These are phyloP conservation scores for Starmerella apis DNA, from an alignment of 805 yeast species.

Conservation along the genomic window DNA sequence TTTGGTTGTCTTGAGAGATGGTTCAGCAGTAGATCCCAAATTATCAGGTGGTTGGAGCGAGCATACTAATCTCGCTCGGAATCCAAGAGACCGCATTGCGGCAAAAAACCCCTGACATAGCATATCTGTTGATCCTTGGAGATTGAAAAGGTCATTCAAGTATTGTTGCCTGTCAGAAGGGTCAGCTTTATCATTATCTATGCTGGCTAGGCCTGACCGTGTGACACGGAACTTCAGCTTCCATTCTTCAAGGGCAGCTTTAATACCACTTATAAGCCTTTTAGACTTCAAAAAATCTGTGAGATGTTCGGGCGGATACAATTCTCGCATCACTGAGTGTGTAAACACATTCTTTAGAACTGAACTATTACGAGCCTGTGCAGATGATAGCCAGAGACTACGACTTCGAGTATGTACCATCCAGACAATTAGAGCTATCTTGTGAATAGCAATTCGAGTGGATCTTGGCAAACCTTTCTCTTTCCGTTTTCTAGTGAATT, in stretches of 20 bases:
- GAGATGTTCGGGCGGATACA: constrained; percentile 40
- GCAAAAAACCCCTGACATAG: constrained; percentile 84
- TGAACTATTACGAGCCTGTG: constrained; percentile 30
- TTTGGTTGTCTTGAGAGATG: constrained; percentile 7
- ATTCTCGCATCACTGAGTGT: constrained; percentile 36
- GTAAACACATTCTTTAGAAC: constrained; percentile 43
- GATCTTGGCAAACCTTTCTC: constrained; percentile 6
- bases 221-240: constrained; percentile 42
- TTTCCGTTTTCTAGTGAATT: constrained; percentile 3
- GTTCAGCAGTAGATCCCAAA: constrained; percentile 11
- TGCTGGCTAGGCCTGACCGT: constrained; percentile 29
- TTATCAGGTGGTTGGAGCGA: constrained; percentile 87
- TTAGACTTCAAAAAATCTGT: constrained; percentile 47
- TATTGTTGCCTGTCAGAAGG: constrained; percentile 37
- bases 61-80: constrained; percentile 64
- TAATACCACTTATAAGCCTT: constrained; percentile 64
- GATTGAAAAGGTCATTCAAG: constrained; percentile 34
- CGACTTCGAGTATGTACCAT: constrained; percentile 56
- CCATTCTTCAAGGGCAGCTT: constrained; percentile 58
- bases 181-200: constrained; percentile 23
- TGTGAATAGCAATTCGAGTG: constrained; percentile 46
- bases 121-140: constrained; percentile 63
- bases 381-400: constrained; percentile 63
- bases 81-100: constrained; percentile 55
- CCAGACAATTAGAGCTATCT: constrained; percentile 47